Conservation (phyloP, 2,329 filamentous ascomycete species). For the Monilinia fructigena region DNA sequence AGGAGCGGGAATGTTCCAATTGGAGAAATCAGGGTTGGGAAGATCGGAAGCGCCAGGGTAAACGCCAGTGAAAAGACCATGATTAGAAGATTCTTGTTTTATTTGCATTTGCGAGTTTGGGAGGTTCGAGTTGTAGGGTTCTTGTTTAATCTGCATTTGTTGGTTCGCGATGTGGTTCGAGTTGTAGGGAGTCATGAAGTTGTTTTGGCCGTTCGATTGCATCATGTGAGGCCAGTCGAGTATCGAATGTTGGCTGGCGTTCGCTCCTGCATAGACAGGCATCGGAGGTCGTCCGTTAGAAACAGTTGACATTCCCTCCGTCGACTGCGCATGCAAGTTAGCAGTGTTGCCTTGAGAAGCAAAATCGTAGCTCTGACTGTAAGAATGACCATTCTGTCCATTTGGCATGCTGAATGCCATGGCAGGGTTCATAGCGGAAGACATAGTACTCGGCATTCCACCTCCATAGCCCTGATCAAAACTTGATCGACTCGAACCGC, state of each 20-base stretch:
- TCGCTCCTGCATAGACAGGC: slow-evolving; percentile 53
- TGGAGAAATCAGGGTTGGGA: slow-evolving; percentile 40
- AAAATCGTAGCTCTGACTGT: slow-evolving; percentile 42
- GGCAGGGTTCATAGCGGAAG: slow-evolving; percentile 59
- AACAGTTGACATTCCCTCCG: slow-evolving; percentile 32
- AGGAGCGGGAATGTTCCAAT: slow-evolving; percentile 45
- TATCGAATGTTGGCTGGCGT: slow-evolving; percentile 57
- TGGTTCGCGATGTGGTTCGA: slow-evolving; percentile 67
- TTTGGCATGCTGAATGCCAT: slow-evolving; percentile 61
- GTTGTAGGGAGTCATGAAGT: slow-evolving; percentile 52
- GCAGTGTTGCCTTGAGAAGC: slow-evolving; percentile 39
- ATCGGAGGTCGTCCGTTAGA: slow-evolving; percentile 43
- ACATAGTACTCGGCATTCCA: slow-evolving; percentile 61
- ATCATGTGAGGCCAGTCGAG: slow-evolving; percentile 79
- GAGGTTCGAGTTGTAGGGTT: slow-evolving; percentile 53
- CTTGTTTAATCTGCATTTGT: slow-evolving; percentile 67
- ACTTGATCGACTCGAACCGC: slow-evolving; percentile 45
- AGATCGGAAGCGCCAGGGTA: slow-evolving; percentile 29
- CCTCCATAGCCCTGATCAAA: slow-evolving; percentile 57
- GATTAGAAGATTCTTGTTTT: slow-evolving; percentile 55
- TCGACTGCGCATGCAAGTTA: slow-evolving; percentile 36
- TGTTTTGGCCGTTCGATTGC: slow-evolving; percentile 67
- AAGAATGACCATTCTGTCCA: slow-evolving; percentile 54
- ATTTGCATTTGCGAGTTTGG: slow-evolving; percentile 67
- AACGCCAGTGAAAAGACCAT: slow-evolving; percentile 50